phyloP scores from a whole-genome alignment of 1,139 yeast species.

The Blastobotrys capitulatus region DNA sequence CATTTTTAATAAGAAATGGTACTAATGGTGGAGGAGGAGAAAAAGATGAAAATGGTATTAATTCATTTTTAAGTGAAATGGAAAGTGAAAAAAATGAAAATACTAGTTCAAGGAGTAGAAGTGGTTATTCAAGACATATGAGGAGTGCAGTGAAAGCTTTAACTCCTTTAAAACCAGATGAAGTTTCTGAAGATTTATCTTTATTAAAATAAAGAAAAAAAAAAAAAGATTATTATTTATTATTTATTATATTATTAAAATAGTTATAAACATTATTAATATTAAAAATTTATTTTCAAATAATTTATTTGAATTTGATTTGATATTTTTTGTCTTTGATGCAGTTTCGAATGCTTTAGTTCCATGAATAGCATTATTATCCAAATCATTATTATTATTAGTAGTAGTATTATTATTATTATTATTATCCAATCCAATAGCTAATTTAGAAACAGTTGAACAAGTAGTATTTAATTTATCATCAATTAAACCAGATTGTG shows the following conservation, averaged over 20 bases:
- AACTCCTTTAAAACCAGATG: slow-evolving; percentile 14
- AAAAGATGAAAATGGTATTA: slow-evolving; percentile 11
- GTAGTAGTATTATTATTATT: neutral
- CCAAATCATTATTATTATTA: no score
- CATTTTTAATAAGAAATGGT: neutral
- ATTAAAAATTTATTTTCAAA: no score
- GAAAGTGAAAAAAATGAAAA: slow-evolving; percentile 11
- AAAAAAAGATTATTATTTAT: neutral
- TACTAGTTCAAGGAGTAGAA: slow-evolving; percentile 6
- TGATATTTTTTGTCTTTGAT: neutral
- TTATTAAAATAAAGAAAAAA: neutral
- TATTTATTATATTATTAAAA: neutral
- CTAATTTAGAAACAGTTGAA: no score
- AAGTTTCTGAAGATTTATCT: slow-evolving; percentile 9
- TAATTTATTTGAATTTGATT: no score
- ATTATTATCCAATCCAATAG: no score
- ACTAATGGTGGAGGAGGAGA: neutral
- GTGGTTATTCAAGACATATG: slow-evolving; percentile 2
- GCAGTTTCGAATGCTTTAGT: neutral
- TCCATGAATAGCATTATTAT: neutral
- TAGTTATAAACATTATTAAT: neutral
- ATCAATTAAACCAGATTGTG: neutral
- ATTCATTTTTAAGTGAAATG: slow-evolving; percentile 17
- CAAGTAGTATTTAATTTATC: neutral
- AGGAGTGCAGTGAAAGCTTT: slow-evolving; percentile 12